These are phyloP conservation scores for Noccaea caerulescens DNA, from an alignment of 345 rosid genomes.

Conservation along the genomic window DNA sequence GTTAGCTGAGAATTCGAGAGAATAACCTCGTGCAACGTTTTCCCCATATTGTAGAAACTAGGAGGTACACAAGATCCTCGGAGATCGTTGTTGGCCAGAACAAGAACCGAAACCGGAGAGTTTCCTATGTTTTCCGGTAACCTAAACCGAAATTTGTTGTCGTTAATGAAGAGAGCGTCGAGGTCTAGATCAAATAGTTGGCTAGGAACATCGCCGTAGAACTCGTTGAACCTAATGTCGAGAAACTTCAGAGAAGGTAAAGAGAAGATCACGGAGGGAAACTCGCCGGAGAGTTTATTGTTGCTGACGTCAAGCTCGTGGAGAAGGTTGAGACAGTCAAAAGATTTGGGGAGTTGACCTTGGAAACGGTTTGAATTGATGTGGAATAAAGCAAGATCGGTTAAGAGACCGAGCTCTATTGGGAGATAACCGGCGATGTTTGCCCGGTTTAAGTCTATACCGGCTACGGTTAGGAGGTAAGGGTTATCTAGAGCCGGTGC, in stretches of 20 bases:
- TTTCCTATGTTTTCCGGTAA: conserved; percentile 75
- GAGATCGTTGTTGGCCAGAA: conserved; percentile 71
- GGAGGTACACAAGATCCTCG: conserved; percentile 67
- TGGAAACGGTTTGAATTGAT: conserved; percentile 72
- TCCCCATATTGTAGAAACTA: conserved; percentile 66
- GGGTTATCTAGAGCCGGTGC: conserved; percentile 70
- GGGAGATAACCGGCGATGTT: conserved; percentile 69
- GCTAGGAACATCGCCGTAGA: conserved; percentile 61
- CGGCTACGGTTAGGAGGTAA: conserved; percentile 65
- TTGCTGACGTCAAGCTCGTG: conserved; percentile 80
- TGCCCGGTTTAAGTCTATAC: conserved; percentile 82
- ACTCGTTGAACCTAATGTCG: conserved; percentile 71
- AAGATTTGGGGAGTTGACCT: conserved; percentile 61
- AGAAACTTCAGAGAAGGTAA: conserved; percentile 78
- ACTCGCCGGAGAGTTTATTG: conserved; percentile 65
- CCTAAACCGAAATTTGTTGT: conserved; percentile 71
- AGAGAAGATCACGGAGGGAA: conserved; percentile 62
- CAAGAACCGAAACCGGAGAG: conserved; percentile 77
- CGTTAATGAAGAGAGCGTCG: conserved; percentile 81
- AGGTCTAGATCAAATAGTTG: conserved; percentile 67
- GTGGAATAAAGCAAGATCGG: conserved; percentile 79
- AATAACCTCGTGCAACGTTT: conserved; percentile 58
- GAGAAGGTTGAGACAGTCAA: conserved; percentile 55
- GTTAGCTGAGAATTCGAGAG: conserved; percentile 56
- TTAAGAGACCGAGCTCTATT: conserved; percentile 69